These are phyloP conservation scores for Termitomyces sp. DNA, from an alignment of 1,284 basidiomycete genomes.

Conservation along the genomic window DNA sequence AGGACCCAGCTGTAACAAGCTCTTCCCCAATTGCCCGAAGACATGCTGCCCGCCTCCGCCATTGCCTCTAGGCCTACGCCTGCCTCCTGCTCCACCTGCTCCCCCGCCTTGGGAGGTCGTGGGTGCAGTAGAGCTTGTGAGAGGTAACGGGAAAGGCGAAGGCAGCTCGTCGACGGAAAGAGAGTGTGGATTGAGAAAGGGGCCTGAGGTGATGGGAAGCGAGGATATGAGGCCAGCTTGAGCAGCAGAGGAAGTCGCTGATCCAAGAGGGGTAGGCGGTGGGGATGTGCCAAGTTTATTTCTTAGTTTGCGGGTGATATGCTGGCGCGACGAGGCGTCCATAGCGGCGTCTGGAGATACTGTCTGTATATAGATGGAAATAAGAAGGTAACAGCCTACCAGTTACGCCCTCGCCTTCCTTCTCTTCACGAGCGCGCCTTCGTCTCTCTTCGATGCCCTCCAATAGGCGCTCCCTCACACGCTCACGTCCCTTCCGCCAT, in stretches of 20 bases:
- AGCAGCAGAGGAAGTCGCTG: conserved; percentile 23
- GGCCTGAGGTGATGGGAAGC: conserved; percentile 57
- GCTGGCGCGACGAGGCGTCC: conserved; percentile 70
- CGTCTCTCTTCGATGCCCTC: conserved; percentile 79
- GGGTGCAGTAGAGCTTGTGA: conserved; percentile 46
- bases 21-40: conserved; percentile 64
- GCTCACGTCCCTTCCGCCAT: conserved; percentile 64
- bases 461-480: conserved; percentile 67
- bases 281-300: conserved; percentile 72
- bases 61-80: conserved; percentile 54
- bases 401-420: conserved; percentile 70
- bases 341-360: conserved; percentile 50
- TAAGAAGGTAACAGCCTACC: conserved; percentile 38
- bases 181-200: conserved; percentile 72
- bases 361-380: background rate
- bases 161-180: conserved; percentile 77
- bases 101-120: conserved; percentile 31
- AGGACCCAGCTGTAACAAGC: conserved; percentile 43
- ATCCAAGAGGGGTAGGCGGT: conserved; percentile 48
- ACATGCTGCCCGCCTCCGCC: conserved; percentile 46
- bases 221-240: conserved; percentile 28
- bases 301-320: conserved; percentile 73
- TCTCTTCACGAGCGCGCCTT: conserved; percentile 71
- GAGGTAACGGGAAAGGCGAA: conserved; percentile 73
- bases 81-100: conserved; percentile 30